Evolutionary conservation across 2,329 filamentous ascomycete genomes (phyloP), one percentile per base, ranked within the genome.

Genomic region (Fusarium verticillioides): DNA sequence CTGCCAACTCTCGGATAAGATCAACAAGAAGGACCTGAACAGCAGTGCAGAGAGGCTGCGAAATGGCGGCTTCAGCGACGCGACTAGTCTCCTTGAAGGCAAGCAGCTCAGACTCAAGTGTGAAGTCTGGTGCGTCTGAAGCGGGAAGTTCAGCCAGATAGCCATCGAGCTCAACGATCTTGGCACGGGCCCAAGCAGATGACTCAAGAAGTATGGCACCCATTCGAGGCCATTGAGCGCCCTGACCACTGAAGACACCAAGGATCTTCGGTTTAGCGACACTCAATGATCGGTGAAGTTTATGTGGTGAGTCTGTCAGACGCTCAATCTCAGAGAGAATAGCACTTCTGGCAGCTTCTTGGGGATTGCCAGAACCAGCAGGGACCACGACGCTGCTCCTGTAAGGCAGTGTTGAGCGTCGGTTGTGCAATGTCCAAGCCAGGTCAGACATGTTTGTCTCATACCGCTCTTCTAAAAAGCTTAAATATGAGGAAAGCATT

Each of bases 201-300:
- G 39, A 54, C 9, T 36, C 15, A 9, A 47, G 21, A 7, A 54
- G 19, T 2, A 34, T 30, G 0, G 59, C 59, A 3, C 65, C 65
- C 63, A 68, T 67, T 0, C 36, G 19, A n/a, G 63, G 47, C 65
- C 65, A 68, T 12, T 68, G 65, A 10, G 65, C 65, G 0, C 65
- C 65, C 16, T 68, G 65, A 1, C 65, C 65, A 1, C 47, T 68
- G 10, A 68, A 68, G 2, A 68, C 46, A 11, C 30, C 64, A 1
- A 68, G n/a, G 4, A 59, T 37, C 23, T 59, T 59, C 1, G 56
- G 58, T 1, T 28, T 2, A 36, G 46, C 18, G 2, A 60, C n/a
- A n/a, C n/a, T 62, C 0, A 50, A 26, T 0, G 60, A 62, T 23
- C 60, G 50, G 11, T 62, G 60, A 1, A 62, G 52, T 12, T 62